Evolutionary conservation across 2,329 filamentous ascomycete genomes (phyloP), one percentile per base, ranked within the genome.

Genomic region (Colletotrichum acutatum): DNA sequence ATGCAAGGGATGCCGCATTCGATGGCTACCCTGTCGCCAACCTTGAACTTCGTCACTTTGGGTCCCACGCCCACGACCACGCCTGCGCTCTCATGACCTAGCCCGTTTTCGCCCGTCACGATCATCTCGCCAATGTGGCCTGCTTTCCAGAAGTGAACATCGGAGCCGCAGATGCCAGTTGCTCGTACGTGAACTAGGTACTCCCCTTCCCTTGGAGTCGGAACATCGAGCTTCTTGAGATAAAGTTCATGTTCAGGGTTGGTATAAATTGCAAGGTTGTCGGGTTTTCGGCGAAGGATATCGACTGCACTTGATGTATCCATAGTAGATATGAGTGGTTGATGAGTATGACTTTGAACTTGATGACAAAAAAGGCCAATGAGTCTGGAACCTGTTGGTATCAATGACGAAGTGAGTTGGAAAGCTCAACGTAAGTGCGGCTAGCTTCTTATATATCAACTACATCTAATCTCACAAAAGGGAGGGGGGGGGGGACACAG

Each of bases 231-330:
- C 71, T 90, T 87, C 9, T 87, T 89, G 58, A 93, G 85, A 88
- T 90, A 92, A 57, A 93, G 84, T 68, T 93, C 90, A 79, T 93
- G 91, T 24, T 86, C 86, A 14, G 91, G 90, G 82, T 93, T 92
- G 65, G 91, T 93, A 84, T 89, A 93, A 72, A 93, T 90, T 75
- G 91, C 91, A 76, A 93, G 90, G 81, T 93, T 93, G 56, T 67
- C 59, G 19, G 74, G 72, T 58, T 74, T 79, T 58, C 68, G 64
- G 24, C 46, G 46, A n/a, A 71, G 49, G 57, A 67, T 26, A 16
- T 71, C 68, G 24, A 56, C 34, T 12, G n/a, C 56, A 14, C 24
- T 60, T 42, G 68, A 61, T 9, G 60, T 49, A 5, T 32, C 26
- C 63, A 67, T 71, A 6, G n/a, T n/a, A 19, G 37, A 11, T 11